These are phyloP conservation scores for Pisolithus marmoratus DNA, from an alignment of 768 basidiomycete genomes.

Conservation along the genomic window DNA sequence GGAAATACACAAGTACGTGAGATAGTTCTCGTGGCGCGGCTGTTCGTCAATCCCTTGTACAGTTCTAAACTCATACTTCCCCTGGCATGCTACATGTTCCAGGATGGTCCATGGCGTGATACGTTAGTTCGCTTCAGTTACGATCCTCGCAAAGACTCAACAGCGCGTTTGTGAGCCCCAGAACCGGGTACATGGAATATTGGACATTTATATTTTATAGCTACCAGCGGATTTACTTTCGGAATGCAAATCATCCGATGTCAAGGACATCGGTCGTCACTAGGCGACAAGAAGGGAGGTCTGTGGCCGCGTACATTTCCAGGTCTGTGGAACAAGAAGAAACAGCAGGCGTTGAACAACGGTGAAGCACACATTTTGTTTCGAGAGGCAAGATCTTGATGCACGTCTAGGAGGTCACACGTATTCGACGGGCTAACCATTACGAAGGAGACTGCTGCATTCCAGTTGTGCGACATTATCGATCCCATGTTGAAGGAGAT, in stretches of 20 bases:
- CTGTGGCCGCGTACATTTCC: slow-evolving; percentile 15
- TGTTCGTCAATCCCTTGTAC: slow-evolving; percentile 5
- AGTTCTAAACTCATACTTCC: slow-evolving; percentile 83
- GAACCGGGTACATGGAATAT: not conserved
- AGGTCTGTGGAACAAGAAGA: slow-evolving; percentile 31
- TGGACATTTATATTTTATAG: slow-evolving; percentile 36
- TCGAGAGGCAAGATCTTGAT: not conserved
- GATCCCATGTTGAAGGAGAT: slow-evolving; percentile 81
- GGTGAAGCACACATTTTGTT: slow-evolving; percentile 15
- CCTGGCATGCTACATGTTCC: slow-evolving; percentile 79
- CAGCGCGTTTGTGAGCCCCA: slow-evolving; percentile 66
- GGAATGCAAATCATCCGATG: slow-evolving; percentile 80
- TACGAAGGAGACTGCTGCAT: slow-evolving; percentile 84
- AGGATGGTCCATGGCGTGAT: slow-evolving; percentile 93
- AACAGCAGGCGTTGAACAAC: slow-evolving; percentile 25
- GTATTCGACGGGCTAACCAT: slow-evolving; percentile 83
- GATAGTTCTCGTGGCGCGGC: not conserved
- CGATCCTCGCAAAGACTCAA: slow-evolving; percentile 74
- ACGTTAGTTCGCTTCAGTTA: slow-evolving; percentile 82
- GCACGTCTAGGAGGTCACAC: slow-evolving; percentile 56
- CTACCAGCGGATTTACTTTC: slow-evolving; percentile 89
- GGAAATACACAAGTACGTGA: slow-evolving; percentile 67
- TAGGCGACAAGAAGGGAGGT: slow-evolving; percentile 48
- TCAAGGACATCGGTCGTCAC: slow-evolving; percentile 70
- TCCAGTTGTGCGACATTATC: slow-evolving; percentile 88